Evolutionary conservation across 2,329 filamentous ascomycete genomes (phyloP).

Genomic region (Fusarium tuaranense): DNA sequence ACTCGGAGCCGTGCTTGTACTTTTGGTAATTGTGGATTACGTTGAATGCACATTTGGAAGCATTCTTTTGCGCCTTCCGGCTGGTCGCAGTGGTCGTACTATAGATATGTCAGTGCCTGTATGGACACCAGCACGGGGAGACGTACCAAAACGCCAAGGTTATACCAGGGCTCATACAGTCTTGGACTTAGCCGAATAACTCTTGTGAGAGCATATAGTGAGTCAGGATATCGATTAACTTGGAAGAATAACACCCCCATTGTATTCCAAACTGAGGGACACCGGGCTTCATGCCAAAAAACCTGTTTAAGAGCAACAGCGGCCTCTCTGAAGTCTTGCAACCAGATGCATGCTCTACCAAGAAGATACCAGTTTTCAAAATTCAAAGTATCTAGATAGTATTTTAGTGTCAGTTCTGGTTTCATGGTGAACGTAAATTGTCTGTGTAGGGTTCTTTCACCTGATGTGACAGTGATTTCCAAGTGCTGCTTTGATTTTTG

Average conservation of each 20-base stretch:
- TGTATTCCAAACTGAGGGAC: neutral
- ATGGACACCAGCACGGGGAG: neutral
- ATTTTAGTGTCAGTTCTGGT: neutral
- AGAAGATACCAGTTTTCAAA: neutral
- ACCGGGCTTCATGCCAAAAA: accelerated
- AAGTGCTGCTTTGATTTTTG: neutral
- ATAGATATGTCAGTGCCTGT: neutral
- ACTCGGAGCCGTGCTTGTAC: neutral
- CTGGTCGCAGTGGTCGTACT: neutral
- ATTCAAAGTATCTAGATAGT: neutral
- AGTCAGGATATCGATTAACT: accelerated
- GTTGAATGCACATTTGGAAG: neutral
- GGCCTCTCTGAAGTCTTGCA: neutral
- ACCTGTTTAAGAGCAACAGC: neutral
- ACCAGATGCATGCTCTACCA: neutral
- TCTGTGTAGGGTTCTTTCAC: neutral
- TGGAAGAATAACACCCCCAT: neutral
- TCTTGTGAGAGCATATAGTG: accelerated
- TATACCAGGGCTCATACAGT: neutral
- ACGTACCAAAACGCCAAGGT: neutral
- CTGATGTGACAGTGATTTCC: neutral
- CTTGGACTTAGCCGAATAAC: neutral
- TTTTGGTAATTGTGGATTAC: neutral
- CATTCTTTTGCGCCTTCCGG: neutral
- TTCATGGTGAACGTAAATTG: neutral